Evolutionary conservation across 495 filamentous ascomycete species (phyloP).

Genomic region (Penicillium lividum): DNA sequence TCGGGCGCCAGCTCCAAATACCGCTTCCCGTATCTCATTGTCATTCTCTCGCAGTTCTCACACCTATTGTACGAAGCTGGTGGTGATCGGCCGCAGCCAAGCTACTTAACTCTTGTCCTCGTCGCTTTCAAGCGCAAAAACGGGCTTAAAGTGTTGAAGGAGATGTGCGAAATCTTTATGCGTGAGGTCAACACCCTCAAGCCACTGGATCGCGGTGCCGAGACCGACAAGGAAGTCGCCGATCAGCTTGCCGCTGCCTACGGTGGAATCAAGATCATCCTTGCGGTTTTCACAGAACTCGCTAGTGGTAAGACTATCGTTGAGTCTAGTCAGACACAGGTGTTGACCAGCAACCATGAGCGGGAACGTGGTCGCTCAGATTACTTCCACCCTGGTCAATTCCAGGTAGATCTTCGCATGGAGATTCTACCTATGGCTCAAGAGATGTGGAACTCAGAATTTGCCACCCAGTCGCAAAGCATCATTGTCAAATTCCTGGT

Average conservation of each 20-base stretch:
- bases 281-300: conserved; percentile 76
- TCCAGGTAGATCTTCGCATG: conserved; percentile 84
- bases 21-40: conserved; percentile 74
- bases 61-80: conserved; percentile 74
- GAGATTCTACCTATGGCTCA: conserved; percentile 76
- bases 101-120: conserved; percentile 76
- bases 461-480: conserved; percentile 71
- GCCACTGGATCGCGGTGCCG: conserved; percentile 33
- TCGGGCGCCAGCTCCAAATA: conserved; percentile 45
- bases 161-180: conserved; percentile 72
- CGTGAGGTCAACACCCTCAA: conserved; percentile 58
- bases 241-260: conserved; percentile 56
- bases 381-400: conserved; percentile 70
- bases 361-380: conserved; percentile 61
- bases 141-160: conserved; percentile 72
- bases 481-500: conserved; percentile 77
- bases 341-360: conserved; percentile 58
- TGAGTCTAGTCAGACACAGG: conserved; percentile 68
- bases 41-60: conserved; percentile 73
- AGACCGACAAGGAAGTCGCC: conserved; percentile 48
- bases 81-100: conserved; percentile 58
- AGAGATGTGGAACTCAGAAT: conserved; percentile 74
- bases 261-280: conserved; percentile 78
- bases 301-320: conserved; percentile 73
- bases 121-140: conserved; percentile 80